Conservation (phyloP, 371 early-diverging fungal species). For the Mucor circinelloides region DNA sequence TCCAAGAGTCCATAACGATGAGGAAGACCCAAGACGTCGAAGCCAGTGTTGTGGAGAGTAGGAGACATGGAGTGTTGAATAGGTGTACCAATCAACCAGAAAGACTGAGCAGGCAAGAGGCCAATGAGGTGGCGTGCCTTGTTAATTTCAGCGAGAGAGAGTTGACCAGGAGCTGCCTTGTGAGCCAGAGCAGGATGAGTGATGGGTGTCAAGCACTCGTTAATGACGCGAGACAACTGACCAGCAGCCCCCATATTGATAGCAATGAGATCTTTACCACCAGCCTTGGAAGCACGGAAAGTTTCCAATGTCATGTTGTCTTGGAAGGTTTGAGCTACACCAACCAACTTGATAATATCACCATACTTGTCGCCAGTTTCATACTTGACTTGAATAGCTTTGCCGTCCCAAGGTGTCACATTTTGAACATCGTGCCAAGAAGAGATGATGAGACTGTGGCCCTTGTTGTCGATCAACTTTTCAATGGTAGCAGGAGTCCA, state of each 20-base stretch:
- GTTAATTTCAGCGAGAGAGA: constrained; percentile 84
- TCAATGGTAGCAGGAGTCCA: constrained; percentile 47
- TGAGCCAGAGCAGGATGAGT: constrained; percentile 82
- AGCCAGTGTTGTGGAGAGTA: constrained; percentile 90
- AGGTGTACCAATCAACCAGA: constrained; percentile 91
- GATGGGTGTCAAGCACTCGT: constrained; percentile 88
- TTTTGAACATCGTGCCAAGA: constrained; percentile 89
- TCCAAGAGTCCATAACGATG: constrained; percentile 77
- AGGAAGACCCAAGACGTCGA: constrained; percentile 83
- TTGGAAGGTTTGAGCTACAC: constrained; percentile 69
- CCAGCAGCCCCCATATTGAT: constrained; percentile 93
- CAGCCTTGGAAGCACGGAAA: constrained; percentile 51
- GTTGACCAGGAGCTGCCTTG: constrained; percentile 94
- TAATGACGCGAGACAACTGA: constrained; percentile 86
- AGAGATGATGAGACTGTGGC: constrained; percentile 74
- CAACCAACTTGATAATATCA: constrained; percentile 93
- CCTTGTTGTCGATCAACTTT: constrained; percentile 53
- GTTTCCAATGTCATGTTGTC: constrained; percentile 81
- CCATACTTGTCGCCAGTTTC: constrained; percentile 56
- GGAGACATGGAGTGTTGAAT: constrained; percentile 92
- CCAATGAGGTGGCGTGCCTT: constrained; percentile 73
- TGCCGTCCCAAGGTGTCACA: constrained; percentile 64
- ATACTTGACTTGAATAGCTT: constrained; percentile 62
- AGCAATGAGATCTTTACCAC: constrained; percentile 79
- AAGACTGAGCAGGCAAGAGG: constrained; percentile 65